These are phyloP conservation scores for Aschersonia sp. DNA, from an alignment of 2,329 filamentous ascomycete species.

Conservation along the genomic window DNA sequence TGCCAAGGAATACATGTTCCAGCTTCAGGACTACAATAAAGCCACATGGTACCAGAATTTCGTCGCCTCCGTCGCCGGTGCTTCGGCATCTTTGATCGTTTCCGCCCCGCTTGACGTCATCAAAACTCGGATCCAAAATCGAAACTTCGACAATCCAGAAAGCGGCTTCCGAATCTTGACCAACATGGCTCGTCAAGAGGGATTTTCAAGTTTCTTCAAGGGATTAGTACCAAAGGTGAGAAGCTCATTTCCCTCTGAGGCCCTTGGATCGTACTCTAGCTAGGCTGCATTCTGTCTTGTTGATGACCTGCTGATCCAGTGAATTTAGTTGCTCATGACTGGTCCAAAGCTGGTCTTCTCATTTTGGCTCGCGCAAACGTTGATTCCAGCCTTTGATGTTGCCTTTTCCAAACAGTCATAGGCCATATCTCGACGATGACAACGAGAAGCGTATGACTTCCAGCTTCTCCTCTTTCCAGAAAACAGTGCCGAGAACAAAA, in stretches of 20 bases:
- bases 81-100: conserved; percentile 86
- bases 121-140: conserved; percentile 97
- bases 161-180: conserved; percentile 80
- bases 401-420: conserved; percentile 15
- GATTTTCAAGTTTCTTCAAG: conserved; percentile 85
- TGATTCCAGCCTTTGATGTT: conserved; percentile 79
- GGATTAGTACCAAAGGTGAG: conserved; percentile 75
- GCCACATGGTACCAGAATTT: conserved; percentile 95
- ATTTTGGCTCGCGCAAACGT: conserved; percentile 97
- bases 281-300: conserved; percentile 4
- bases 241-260: no score
- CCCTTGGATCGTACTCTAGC: no score
- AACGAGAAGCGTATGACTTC: not conserved
- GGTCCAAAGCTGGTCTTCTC: conserved; percentile 98
- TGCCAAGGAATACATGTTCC: conserved; percentile 91
- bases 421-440: not conserved
- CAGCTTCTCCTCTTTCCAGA: not conserved
- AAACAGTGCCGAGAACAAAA: not conserved
- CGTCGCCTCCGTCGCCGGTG: conserved; percentile 86
- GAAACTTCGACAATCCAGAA: conserved; percentile 97
- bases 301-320: conserved; percentile 25
- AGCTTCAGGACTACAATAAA: conserved; percentile 85
- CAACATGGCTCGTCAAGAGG: conserved; percentile 90
- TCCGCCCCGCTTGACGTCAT: conserved; percentile 95
- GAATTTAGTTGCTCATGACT: conserved; percentile 81